Percentiles rank a stretch among this genome's conserved stretches.
Evolutionary conservation across 177 flowering plant genomes (phyloP).

Genomic region (Vitis hybrid): DNA sequence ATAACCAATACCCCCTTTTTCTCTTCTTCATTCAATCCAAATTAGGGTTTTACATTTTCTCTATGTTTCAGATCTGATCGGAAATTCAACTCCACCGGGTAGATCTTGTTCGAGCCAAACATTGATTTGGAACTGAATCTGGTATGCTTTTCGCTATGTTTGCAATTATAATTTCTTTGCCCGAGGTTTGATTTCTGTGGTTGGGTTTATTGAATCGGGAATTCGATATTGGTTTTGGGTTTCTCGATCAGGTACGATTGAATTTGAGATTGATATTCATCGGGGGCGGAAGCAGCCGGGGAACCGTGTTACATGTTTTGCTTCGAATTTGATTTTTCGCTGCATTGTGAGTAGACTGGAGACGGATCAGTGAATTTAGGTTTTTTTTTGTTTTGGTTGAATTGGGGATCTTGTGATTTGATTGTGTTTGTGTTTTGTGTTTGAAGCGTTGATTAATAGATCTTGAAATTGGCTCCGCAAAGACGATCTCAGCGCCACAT

Average conservation of each 20-base stretch:
- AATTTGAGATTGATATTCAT: conserved; percentile 5
- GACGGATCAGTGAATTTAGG: conserved; percentile 13
- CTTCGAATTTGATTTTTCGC: conserved; percentile 40
- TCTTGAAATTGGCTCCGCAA: conserved; percentile 93
- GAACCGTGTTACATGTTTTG: conserved; percentile 31
- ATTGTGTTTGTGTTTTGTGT: conserved; percentile 3
- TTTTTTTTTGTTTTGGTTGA: neutral
- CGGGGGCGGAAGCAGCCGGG: no score
- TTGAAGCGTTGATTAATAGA: conserved; percentile 38
- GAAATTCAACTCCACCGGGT: neutral
- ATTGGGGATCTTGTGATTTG: neutral
- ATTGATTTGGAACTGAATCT: neutral
- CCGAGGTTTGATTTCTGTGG: neutral
- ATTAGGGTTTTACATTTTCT: conserved; percentile 18
- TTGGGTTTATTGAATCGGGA: neutral
- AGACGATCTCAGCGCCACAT: conserved; percentile 92
- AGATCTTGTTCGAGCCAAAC: neutral
- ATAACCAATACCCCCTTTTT: neutral
- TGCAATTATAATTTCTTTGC: no score
- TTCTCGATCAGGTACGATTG: neutral
- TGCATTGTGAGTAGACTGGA: conserved; percentile 34
- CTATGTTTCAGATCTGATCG: conserved; percentile 15
- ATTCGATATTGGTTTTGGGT: neutral
- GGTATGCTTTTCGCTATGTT: neutral
- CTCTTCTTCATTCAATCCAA: neutral